These are phyloP conservation scores for Kwoniella mangroviensis DNA, from an alignment of 768 basidiomycete species.

Conservation along the genomic window DNA sequence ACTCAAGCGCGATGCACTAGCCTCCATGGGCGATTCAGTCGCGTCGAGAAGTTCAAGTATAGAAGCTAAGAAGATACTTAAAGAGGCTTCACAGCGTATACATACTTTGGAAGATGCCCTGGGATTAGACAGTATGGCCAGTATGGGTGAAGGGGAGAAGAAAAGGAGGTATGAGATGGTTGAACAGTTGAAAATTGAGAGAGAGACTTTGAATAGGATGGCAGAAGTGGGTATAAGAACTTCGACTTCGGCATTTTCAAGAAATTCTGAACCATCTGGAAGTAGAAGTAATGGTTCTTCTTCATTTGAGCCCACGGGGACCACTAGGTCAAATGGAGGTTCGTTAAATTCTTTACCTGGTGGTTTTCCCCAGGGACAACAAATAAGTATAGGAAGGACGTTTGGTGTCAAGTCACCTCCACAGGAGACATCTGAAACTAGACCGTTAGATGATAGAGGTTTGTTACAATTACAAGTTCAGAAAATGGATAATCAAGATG, in stretches of 20 bases:
- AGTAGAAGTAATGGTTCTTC: constrained; percentile 2
- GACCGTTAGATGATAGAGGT: constrained; percentile 84
- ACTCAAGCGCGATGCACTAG: constrained; percentile 81
- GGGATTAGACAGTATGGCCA: constrained; percentile 64
- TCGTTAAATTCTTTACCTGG: constrained; percentile 10
- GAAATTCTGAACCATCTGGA: background rate
- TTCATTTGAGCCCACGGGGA: constrained; percentile 5
- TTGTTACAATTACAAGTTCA: constrained; percentile 76
- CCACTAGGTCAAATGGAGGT: background rate
- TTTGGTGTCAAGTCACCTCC: constrained; percentile 71
- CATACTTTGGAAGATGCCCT: constrained; percentile 70
- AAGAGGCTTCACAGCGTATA: constrained; percentile 63
- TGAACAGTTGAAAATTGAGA: constrained; percentile 83
- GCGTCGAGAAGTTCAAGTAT: constrained; percentile 80
- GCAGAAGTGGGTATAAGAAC: constrained; percentile 73
- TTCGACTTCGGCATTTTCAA: constrained; percentile 46
- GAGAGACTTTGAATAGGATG: constrained; percentile 84
- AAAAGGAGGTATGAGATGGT: constrained; percentile 88
- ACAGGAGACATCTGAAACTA: constrained; percentile 80
- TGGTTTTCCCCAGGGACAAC: background rate
- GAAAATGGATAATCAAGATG: constrained; percentile 82
- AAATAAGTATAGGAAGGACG: constrained; percentile 62
- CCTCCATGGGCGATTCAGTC: constrained; percentile 72
- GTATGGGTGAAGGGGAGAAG: constrained; percentile 89
- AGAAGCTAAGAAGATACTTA: constrained; percentile 67